Evolutionary conservation across 2,329 filamentous ascomycete genomes (phyloP), one percentile per base, ranked within the genome.

Genomic region (Botrytis galanthina): DNA sequence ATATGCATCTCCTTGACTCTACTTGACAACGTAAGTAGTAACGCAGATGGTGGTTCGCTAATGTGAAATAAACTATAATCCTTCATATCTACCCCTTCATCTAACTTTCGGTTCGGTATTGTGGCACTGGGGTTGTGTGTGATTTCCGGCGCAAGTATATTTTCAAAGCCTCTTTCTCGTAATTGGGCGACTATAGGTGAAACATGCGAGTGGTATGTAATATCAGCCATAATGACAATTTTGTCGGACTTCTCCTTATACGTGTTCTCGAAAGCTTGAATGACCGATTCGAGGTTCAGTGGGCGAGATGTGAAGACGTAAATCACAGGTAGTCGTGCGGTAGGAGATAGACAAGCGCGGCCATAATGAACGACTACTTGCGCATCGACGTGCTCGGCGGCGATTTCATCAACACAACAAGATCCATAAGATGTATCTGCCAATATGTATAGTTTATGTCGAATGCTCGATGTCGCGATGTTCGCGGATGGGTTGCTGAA

Each of bases 401-500:
- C 96, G 59, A 98, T 91, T 84, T 99, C 96, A 80, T 99, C 96
- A 29, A 98, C 95, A 80, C 96, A 99, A 83, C 96, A 99, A 0
- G 95, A 92, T 74, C 96, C 97, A 83, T 98, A 99, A 2, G 95
- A 98, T 3, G 96, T 98, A 82, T 99, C 96, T 46, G 92, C 96
- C 29, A 99, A 85, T 74, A 99, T 95, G 78, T 93, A 97, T 70
- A 98, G 86, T 57, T 73, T 74, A 59, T 74, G 51, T 54, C 46
- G 42, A 8, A 70, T 29, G 39, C 14, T 54, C 10, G 66, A n/a
- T 44, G 32, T 37, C 42, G 54, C 32, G 22, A 42, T 16, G 39
- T 54, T 62, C 35, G 57, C 61, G 1, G 72, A 37, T 9, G 76
- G 22, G 76, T 76, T 60, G 42, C 74, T 78, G 66, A 78, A 75